Conservation (phyloP, 768 basidiomycete species). For the Boletellus ananas region DNA sequence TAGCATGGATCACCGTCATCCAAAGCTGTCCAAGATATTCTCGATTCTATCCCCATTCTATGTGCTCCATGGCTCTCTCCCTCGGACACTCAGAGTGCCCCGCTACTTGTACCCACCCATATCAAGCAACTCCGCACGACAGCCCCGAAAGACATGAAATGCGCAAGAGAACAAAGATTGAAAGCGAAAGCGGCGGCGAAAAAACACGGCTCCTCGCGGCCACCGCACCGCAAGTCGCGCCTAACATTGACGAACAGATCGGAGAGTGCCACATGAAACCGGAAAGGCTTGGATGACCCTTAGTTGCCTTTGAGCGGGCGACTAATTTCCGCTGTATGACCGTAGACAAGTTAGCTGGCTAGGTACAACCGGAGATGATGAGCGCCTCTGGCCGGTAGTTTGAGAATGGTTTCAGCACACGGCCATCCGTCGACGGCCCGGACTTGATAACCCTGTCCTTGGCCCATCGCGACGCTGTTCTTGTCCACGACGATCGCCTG, state of each 20-base stretch:
- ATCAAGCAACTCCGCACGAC: constrained; percentile 79
- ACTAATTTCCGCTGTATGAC: background rate
- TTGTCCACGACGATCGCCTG: background rate
- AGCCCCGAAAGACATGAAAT: constrained; percentile 75
- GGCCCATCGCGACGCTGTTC: background rate
- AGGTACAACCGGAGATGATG: too few species aligned
- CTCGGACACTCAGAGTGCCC: constrained; percentile 8
- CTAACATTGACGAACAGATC: constrained; percentile 16
- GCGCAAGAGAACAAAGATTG: constrained; percentile 54
- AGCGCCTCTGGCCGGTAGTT: too few species aligned
- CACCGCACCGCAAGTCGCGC: constrained; percentile 18
- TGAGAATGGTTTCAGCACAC: too few species aligned
- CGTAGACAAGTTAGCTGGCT: background rate
- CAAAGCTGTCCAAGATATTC: constrained; percentile 32
- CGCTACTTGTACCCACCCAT: constrained; percentile 60
- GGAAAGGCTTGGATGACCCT: too few species aligned
- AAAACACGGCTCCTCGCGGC: constrained; percentile 14
- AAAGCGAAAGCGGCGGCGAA: constrained; percentile 50
- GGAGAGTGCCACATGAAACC: constrained; percentile 1
- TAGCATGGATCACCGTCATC: constrained; percentile 44
- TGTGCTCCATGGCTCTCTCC: constrained; percentile 63
- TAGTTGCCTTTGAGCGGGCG: background rate
- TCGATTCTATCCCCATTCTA: constrained; percentile 51
- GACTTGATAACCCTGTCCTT: background rate
- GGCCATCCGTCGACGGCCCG: too few species aligned